These are phyloP conservation scores for Didymella pinodella DNA, from an alignment of 2,329 filamentous ascomycete genomes.

Conservation along the genomic window DNA sequence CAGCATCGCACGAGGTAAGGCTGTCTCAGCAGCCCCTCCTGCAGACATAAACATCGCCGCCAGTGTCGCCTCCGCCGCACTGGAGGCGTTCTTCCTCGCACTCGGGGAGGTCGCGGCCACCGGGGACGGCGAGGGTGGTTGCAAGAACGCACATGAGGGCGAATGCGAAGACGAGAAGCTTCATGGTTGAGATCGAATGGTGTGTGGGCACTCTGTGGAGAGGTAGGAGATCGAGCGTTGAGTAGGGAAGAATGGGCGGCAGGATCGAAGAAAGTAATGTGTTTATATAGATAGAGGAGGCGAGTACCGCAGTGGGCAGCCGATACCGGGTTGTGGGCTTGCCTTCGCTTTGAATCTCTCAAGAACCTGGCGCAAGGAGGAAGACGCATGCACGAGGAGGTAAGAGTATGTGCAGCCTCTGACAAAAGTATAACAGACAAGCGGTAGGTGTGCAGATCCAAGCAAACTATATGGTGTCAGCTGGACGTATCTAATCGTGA, in stretches of 20 bases:
- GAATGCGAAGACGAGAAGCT: neutral
- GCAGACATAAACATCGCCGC: constrained; percentile 8
- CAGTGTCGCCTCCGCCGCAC: constrained; percentile 6
- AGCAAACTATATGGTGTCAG: neutral
- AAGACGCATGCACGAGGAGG: neutral
- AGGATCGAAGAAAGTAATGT: neutral
- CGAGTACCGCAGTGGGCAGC: neutral
- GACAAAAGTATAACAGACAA: neutral
- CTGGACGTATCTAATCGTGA: neutral
- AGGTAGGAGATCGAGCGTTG: neutral
- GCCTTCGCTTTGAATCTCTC: neutral
- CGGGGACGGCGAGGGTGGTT: neutral
- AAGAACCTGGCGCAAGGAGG: neutral
- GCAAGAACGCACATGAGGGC: constrained; percentile 7
- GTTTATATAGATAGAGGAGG: neutral
- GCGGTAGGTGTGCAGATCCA: neutral
- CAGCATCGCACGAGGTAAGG: neutral
- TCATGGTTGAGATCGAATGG: neutral
- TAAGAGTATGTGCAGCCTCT: neutral
- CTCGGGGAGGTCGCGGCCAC: neutral
- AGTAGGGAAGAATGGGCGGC: neutral
- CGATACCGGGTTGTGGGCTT: neutral
- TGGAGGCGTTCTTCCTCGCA: constrained; percentile 3
- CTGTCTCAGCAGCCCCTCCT: constrained; percentile 3
- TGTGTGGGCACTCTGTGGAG: too few relatives aligned